These are phyloP conservation scores for Hypoxylon sp. DNA, from an alignment of 2,329 filamentous ascomycete species.

Conservation along the genomic window DNA sequence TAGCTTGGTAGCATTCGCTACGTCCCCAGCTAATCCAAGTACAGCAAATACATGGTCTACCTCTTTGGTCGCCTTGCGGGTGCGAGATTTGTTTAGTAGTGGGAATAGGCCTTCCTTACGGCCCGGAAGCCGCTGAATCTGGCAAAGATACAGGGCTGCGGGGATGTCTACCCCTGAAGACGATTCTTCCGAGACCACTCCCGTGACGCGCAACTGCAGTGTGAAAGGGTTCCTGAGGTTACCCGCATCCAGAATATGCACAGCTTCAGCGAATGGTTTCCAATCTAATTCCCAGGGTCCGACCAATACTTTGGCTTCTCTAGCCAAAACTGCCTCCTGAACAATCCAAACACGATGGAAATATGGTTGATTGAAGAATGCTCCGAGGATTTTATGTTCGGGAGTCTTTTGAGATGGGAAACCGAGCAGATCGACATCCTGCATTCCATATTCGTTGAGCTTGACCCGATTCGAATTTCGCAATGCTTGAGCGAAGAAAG, in stretches of 20 bases:
- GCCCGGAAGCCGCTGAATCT: slow-evolving; percentile 13
- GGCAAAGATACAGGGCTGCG: slow-evolving; percentile 10
- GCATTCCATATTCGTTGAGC: slow-evolving; percentile 1
- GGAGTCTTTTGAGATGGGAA: slow-evolving; percentile 13
- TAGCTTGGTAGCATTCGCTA: not conserved
- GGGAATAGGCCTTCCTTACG: slow-evolving; percentile 11
- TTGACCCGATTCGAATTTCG: slow-evolving; percentile 12
- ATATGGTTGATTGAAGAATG: slow-evolving; percentile 16
- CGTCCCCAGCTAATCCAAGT: slow-evolving; percentile 15
- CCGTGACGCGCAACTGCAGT: slow-evolving; percentile 11
- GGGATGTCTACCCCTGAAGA: slow-evolving; percentile 8
- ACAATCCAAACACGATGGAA: slow-evolving; percentile 26
- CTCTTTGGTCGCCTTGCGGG: slow-evolving; percentile 11
- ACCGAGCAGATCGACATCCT: slow-evolving; percentile 8
- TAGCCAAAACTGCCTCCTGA: slow-evolving; percentile 20
- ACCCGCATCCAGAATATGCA: slow-evolving; percentile 3
- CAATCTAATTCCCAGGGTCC: slow-evolving; percentile 22
- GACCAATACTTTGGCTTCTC: slow-evolving; percentile 14
- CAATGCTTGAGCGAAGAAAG: slow-evolving; percentile 19
- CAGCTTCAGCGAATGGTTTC: slow-evolving; percentile 22
- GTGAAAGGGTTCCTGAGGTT: slow-evolving; percentile 12
- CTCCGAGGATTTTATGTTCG: slow-evolving; percentile 9
- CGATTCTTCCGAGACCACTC: slow-evolving; percentile 9
- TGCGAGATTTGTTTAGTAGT: slow-evolving; percentile 8
- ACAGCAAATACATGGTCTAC: slow-evolving; percentile 19